These are phyloP conservation scores for Pholiota conissans DNA, from an alignment of 768 basidiomycete species.

Conservation along the genomic window DNA sequence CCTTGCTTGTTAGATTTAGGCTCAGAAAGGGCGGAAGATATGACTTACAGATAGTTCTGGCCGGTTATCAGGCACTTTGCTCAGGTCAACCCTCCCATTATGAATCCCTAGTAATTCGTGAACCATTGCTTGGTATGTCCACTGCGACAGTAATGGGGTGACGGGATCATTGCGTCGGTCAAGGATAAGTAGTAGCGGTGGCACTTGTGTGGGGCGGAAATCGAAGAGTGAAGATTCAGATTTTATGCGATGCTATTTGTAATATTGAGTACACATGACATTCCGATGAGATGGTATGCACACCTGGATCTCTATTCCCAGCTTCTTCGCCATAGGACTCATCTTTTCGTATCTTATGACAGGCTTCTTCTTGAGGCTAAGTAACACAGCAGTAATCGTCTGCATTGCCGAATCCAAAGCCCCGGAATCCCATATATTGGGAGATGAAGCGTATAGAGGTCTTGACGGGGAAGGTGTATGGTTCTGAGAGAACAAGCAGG, in stretches of 20 bases:
- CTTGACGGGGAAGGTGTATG: constrained; percentile 60
- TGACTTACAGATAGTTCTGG: constrained; percentile 75
- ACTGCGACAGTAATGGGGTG: constrained; percentile 93
- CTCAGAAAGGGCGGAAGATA: neutral
- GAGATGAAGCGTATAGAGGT: constrained; percentile 72
- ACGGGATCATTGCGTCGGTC: constrained; percentile 97
- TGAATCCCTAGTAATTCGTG: constrained; percentile 93
- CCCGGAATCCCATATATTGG: constrained; percentile 70
- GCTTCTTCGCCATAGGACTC: constrained; percentile 88
- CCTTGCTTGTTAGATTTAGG: neutral
- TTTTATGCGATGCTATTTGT: constrained; percentile 71
- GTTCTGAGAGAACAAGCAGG: constrained; percentile 86
- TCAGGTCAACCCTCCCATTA: constrained; percentile 89
- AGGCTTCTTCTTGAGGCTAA: constrained; percentile 96
- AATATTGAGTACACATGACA: neutral
- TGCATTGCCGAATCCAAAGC: constrained; percentile 81
- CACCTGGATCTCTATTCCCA: constrained; percentile 86
- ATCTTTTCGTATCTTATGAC: constrained; percentile 92
- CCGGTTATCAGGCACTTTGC: constrained; percentile 79
- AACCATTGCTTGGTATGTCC: constrained; percentile 99
- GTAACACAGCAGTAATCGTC: constrained; percentile 80
- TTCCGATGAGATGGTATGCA: constrained; percentile 10
- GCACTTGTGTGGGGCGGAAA: constrained; percentile 84
- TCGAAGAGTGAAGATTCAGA: constrained; percentile 85
- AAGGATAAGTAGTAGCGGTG: constrained; percentile 87